Evolutionary conservation across 139 green algal species (phyloP).

Genomic region (Coelastrella sp.): DNA sequence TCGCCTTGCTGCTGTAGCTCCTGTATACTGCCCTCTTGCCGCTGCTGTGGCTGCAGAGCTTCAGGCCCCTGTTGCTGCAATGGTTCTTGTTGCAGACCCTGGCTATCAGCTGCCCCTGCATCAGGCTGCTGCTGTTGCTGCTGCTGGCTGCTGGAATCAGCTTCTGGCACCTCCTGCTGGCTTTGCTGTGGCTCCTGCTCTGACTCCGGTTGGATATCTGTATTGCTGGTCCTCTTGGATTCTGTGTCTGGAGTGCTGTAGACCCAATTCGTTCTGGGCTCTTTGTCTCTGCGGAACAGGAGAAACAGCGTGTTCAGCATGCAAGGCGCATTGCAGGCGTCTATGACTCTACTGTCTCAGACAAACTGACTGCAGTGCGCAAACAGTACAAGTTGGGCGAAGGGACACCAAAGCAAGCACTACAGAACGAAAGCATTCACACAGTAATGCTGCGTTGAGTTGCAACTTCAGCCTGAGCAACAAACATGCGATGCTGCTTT

Average conservation of each 20-base stretch:
- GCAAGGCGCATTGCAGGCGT: not conserved
- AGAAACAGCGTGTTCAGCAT: not conserved
- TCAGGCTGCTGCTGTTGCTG: conserved; percentile 26
- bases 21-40: not conserved
- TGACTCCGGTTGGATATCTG: not conserved
- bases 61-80: no score
- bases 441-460: no score
- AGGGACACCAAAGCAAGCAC: no score
- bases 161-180: not conserved
- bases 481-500: no score
- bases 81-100: no score
- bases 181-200: conserved; percentile 2
- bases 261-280: conserved; percentile 24
- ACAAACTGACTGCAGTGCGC: no score
- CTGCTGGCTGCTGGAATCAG: not conserved
- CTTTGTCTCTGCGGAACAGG: conserved; percentile 6
- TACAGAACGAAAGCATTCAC: no score
- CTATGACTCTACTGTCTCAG: not conserved
- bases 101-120: no score
- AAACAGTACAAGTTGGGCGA: no score
- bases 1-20: not conserved
- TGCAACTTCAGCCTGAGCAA: no score
- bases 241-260: conserved; percentile 2
- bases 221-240: not conserved
- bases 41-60: not conserved